Percentiles rank a stretch among this genome's conserved stretches.
phyloP scores from a whole-genome alignment of 2,329 filamentous ascomycete genomes.

The Penicillium sp. region DNA sequence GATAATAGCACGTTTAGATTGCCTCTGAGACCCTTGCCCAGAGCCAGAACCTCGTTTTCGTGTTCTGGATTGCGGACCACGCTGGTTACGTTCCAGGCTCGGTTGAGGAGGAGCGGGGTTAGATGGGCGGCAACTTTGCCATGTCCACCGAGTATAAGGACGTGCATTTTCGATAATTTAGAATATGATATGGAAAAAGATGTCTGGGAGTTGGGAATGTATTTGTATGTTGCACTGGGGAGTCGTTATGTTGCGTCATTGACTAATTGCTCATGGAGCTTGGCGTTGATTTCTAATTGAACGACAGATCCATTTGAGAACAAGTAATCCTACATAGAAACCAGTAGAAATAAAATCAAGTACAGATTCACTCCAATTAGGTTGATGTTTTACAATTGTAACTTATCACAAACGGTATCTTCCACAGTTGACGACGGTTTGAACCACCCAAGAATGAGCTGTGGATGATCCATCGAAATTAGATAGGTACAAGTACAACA shows the following conservation, averaged over 20 bases:
- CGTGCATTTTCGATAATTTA: conserved; percentile 40
- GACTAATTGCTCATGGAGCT: neutral
- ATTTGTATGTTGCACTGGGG: neutral
- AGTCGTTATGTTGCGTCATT: conserved; percentile 1
- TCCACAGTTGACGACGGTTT: too few relatives aligned
- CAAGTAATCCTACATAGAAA: too few relatives aligned
- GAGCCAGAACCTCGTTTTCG: conserved; percentile 60
- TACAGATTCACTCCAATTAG: neutral
- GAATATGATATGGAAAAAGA: neutral
- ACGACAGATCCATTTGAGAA: neutral
- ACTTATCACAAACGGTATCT: too few relatives aligned
- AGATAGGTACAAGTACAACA: too few relatives aligned
- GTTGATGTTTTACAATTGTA: neutral
- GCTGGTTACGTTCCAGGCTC: conserved; percentile 74
- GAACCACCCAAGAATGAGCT: too few relatives aligned
- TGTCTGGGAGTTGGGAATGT: neutral
- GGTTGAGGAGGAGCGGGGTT: conserved; percentile 71
- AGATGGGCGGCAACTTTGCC: conserved; percentile 74
- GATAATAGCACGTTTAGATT: conserved; percentile 68
- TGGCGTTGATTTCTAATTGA: conserved; percentile 3
- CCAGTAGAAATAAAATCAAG: neutral
- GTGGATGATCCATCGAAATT: too few relatives aligned
- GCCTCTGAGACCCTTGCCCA: conserved; percentile 58
- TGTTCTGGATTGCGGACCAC: conserved; percentile 74
- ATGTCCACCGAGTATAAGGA: conserved; percentile 77